Base-by-base conservation (phyloP, 2,329 filamentous ascomycete genomes). In the Anisogramma anomala region DNA sequence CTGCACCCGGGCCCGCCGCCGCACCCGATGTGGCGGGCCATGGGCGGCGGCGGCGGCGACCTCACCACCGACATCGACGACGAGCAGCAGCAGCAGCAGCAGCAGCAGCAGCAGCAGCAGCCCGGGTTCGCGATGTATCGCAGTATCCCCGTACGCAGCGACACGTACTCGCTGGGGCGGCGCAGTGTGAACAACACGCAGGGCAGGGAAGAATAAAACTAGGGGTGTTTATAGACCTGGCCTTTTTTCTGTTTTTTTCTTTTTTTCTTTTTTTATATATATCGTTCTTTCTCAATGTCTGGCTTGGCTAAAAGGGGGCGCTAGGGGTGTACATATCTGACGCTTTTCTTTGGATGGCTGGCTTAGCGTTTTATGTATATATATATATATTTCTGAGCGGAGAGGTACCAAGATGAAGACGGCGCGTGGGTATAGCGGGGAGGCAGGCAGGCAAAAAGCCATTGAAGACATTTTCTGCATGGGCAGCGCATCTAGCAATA, bases 1-100 rank as follows among this genome's bases (percentile, higher is more conserved):
- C 53, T 73, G 10, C 69, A 69, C 35, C 69, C 68, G 0, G 69
- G 69, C 0, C 69, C 69, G 4, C 56, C 57, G 13, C 57, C 53
- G 6, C 43, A 41, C 13, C 27, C 30, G 13, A 39, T 33, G 32
- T 33, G 42, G 32, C 9, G 33, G 10, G n/a, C n/a, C n/a, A n/a
- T n/a, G n/a, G n/a, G n/a, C n/a, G n/a, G n/a, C n/a, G n/a, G n/a
- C n/a, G n/a, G n/a, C n/a, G n/a, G n/a, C n/a, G n/a, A n/a, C n/a
- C n/a, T n/a, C n/a, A n/a, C n/a, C n/a, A n/a, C n/a, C n/a, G n/a
- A n/a, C n/a, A n/a, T n/a, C n/a, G n/a, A n/a, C n/a, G n/a, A n/a
- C n/a, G n/a, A n/a, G n/a, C n/a, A n/a, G n/a, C n/a, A n/a, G n/a
- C n/a, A n/a, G n/a, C n/a, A n/a, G n/a, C n/a, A n/a, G n/a, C n/a